Evolutionary conservation across 1,284 basidiomycete genomes (phyloP).

Genomic region (Tremellales sp.): DNA sequence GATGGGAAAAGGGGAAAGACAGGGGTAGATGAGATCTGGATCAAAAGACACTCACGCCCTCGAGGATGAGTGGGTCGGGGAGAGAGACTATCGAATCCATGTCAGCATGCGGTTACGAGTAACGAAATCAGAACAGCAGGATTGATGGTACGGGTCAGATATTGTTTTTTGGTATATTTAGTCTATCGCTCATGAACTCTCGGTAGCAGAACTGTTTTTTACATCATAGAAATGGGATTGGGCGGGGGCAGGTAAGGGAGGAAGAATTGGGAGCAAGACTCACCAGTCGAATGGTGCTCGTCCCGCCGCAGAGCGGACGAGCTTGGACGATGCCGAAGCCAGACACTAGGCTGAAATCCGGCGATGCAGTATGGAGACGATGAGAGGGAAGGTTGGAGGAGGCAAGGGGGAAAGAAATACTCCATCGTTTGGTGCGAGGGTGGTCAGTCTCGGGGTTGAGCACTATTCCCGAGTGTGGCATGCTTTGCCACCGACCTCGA

Average conservation of each 20-base stretch:
- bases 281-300: constrained; percentile 1
- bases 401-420: constrained; percentile 4
- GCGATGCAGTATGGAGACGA: too few species aligned
- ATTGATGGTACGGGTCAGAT: too few species aligned
- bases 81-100: constrained; percentile 1
- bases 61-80: too few species aligned
- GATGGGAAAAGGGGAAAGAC: neutral
- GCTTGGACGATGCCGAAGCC: neutral
- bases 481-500: neutral
- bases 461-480: constrained; percentile 3
- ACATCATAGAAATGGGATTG: constrained; percentile 29
- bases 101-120: constrained; percentile 1
- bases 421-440: constrained; percentile 5
- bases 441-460: neutral
- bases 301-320: constrained; percentile 1
- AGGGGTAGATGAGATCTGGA: neutral
- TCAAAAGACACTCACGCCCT: constrained; percentile 6
- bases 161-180: constrained; percentile 42
- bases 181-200: constrained; percentile 47
- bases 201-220: constrained; percentile 49
- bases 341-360: too few species aligned
- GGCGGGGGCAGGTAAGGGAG: neutral
- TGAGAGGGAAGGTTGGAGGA: constrained; percentile 8
- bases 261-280: neutral
- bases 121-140: constrained; percentile 2